A percentile compares a stretch with the other conserved stretches of the same genome.
phyloP scores from a whole-genome alignment of 2,329 filamentous ascomycete genomes.

The Coniella lustricola region DNA sequence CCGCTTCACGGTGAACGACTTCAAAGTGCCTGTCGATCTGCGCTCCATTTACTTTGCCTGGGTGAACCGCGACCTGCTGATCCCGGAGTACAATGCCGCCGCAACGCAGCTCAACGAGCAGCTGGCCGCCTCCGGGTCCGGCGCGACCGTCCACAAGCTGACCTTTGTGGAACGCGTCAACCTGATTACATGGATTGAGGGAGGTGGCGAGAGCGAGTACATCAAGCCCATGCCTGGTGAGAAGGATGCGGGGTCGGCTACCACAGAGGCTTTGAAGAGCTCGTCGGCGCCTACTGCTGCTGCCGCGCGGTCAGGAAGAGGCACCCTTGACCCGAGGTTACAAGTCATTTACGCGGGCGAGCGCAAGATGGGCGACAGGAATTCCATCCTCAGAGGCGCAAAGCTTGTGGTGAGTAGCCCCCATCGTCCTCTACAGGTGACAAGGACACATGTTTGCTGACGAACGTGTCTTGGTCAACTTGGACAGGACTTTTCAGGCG shows the following conservation, averaged over 20 bases:
- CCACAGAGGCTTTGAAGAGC: slow-evolving; percentile 29
- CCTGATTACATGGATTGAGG: slow-evolving; percentile 87
- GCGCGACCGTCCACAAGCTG: slow-evolving; percentile 73
- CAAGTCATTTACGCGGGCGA: slow-evolving; percentile 88
- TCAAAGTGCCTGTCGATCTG: slow-evolving; percentile 67
- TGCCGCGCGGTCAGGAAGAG: slow-evolving; percentile 51
- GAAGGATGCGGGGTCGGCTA: slow-evolving; percentile 33
- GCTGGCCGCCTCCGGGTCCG: slow-evolving; percentile 43
- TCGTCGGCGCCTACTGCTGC: slow-evolving; percentile 32
- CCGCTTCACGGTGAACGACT: slow-evolving; percentile 71
- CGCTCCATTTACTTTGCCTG: slow-evolving; percentile 96
- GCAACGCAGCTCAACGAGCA: slow-evolving; percentile 76
- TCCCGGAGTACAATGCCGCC: slow-evolving; percentile 84
- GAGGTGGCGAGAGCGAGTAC: slow-evolving; percentile 84
- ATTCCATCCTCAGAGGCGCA: slow-evolving; percentile 76
- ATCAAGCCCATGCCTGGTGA: slow-evolving; percentile 77
- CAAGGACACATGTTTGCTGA: slow-evolving; percentile 28
- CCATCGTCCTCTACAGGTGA: neutral
- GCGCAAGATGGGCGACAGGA: slow-evolving; percentile 85
- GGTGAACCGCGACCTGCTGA: slow-evolving; percentile 83
- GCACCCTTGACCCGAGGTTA: slow-evolving; percentile 69
- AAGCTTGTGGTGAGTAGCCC: slow-evolving; percentile 68
- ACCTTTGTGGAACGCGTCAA: slow-evolving; percentile 89
- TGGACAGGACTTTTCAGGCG: slow-evolving; percentile 70
- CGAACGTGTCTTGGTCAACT: neutral